Percentiles rank a stretch among this genome's conserved stretches.
Conservation (phyloP, 2,329 filamentous ascomycete species). For the Trichoderma koningii region DNA sequence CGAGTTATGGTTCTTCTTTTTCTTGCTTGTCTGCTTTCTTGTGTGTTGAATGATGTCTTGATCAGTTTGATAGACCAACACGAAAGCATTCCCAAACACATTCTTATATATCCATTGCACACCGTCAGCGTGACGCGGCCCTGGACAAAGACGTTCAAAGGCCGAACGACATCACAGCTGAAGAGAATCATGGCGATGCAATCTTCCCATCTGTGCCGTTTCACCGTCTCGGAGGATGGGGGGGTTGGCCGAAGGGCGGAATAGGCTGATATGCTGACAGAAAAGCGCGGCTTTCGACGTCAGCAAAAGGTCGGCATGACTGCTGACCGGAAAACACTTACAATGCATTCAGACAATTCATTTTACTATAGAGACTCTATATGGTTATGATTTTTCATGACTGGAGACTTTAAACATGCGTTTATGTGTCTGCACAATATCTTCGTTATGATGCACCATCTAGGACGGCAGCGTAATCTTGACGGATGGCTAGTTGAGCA, state of each 20-base stretch:
- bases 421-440: too few species aligned
- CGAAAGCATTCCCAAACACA: not conserved
- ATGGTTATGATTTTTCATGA: not conserved
- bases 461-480: too few species aligned
- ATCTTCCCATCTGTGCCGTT: not conserved
- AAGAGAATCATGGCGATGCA: not conserved
- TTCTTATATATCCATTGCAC: slow-evolving; percentile 14
- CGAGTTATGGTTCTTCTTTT: not conserved
- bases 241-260: slow-evolving; percentile 1
- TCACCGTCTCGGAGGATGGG: slow-evolving; percentile 18
- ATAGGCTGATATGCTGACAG: slow-evolving; percentile 25
- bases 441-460: too few species aligned
- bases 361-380: not conserved
- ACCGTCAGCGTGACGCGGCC: slow-evolving; percentile 23
- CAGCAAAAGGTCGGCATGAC: slow-evolving; percentile 20
- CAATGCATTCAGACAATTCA: slow-evolving; percentile 2
- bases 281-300: slow-evolving; percentile 14
- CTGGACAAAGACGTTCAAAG: slow-evolving; percentile 1
- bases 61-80: not conserved
- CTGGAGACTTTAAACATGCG: too few species aligned
- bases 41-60: not conserved
- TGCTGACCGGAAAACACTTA: slow-evolving; percentile 22
- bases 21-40: not conserved
- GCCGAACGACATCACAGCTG: not conserved
- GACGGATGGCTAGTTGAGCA: too few species aligned